Conservation (phyloP, 805 yeast species). For the Starmerella asiatica region DNA sequence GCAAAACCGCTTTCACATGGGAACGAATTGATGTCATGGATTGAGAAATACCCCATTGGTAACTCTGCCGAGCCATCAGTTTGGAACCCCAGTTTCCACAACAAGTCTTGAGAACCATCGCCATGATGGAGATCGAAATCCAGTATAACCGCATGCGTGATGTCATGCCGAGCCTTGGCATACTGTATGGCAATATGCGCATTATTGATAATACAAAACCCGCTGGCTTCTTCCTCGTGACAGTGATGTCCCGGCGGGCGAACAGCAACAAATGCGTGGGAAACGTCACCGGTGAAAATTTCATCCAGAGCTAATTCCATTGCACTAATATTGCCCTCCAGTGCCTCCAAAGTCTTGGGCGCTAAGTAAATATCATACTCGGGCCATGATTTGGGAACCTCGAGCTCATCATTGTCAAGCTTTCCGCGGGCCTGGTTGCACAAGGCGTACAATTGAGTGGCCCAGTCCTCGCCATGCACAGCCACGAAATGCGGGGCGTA, state of each 20-base stretch:
- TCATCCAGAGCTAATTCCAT: constrained; percentile 57
- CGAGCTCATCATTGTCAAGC: constrained; percentile 41
- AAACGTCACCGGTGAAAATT: constrained; percentile 27
- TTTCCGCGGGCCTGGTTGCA: constrained; percentile 48
- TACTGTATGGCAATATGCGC: constrained; percentile 72
- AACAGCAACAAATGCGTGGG: constrained; percentile 50
- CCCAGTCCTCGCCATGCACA: constrained; percentile 70
- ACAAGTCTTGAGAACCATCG: constrained; percentile 76
- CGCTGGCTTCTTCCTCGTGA: constrained; percentile 71
- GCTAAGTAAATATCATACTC: constrained; percentile 69
- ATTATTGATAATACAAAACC: constrained; percentile 69
- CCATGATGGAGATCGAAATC: constrained; percentile 84
- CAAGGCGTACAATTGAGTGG: constrained; percentile 40
- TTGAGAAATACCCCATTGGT: constrained; percentile 60
- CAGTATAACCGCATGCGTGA: constrained; percentile 67
- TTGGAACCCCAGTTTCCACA: constrained; percentile 61
- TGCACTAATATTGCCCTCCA: constrained; percentile 67
- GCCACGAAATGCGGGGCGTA: constrained; percentile 45
- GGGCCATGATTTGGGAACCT: constrained; percentile 72
- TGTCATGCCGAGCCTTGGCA: constrained; percentile 46
- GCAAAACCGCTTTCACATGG: constrained; percentile 75
- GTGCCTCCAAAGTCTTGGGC: constrained; percentile 50
- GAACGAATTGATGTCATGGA: constrained; percentile 75
- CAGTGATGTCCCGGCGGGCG: constrained; percentile 85
- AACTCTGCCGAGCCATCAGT: constrained; percentile 21